Conservation (phyloP, 768 basidiomycete species). For the Xerocomellus intermedius region DNA sequence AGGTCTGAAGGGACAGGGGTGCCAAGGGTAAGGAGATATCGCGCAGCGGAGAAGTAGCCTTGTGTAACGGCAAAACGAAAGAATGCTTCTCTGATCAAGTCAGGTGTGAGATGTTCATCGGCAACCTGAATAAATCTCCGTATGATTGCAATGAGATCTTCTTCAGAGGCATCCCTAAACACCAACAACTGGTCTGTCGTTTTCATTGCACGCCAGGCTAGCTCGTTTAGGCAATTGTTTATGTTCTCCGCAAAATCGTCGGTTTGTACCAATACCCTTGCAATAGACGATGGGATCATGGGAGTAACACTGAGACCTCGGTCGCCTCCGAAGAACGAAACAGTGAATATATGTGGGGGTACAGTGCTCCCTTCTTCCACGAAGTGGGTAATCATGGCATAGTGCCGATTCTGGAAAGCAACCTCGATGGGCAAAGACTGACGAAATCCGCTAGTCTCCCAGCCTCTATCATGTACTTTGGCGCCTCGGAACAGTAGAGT, state of each 20-base stretch:
- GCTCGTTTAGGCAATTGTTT: background rate
- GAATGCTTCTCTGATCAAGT: background rate
- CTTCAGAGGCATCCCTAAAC: background rate
- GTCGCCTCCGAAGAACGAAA: background rate
- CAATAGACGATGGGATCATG: background rate
- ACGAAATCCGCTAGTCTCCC: background rate
- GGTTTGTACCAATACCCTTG: background rate
- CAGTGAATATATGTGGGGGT: background rate
- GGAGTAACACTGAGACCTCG: no score
- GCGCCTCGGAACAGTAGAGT: background rate
- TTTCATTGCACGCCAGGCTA: background rate
- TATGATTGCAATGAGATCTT: background rate
- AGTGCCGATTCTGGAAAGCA: background rate
- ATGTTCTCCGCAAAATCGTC: background rate
- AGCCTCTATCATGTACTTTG: background rate
- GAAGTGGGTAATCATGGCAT: background rate
- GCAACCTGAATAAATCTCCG: background rate
- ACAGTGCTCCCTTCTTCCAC: background rate
- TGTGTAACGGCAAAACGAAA: background rate
- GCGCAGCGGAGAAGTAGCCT: background rate
- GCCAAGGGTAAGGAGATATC: background rate
- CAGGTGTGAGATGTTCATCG: background rate
- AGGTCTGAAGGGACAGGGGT: background rate
- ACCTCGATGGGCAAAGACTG: background rate
- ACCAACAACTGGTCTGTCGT: background rate